Evolutionary conservation across 192 early-diverging fungal genomes (phyloP), one percentile per base, ranked within the genome.

Genomic region (Paraglomus occultum): DNA sequence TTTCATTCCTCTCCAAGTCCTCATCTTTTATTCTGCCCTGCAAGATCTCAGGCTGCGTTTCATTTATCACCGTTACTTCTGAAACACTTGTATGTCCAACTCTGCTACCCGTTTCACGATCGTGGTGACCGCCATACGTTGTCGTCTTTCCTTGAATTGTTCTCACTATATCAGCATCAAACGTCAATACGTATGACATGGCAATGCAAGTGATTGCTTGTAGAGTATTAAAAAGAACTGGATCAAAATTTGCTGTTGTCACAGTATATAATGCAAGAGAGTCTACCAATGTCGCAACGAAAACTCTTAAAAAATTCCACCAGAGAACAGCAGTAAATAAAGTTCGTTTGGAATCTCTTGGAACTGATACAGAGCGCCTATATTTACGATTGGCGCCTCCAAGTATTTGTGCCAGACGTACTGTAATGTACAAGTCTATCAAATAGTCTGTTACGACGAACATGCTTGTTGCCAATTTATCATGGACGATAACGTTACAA

Each of bases 141-240:
- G 31, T 31, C 3, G 31, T 51, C 31, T 31, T 31, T 38, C 64
- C 64, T 31, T 65, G 48, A 39, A 65, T 65, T 39, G 42, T 50
- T 49, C 51, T 65, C 49, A 65, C 64, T 10, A 65, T 65, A 40
- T 65, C 64, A 31, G 64, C 64, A 42, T 65, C 64, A 51, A 65
- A 46, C 5, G 64, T 65, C 10, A 65, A 51, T 51, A 65, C 49
- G 51, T 65, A 65, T 20, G 31, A 31, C 31, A 31, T 31, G 31
- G 31, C 31, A 31, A 31, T 31, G 31, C 31, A 31, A 31, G 3
- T 3, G 31, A 31, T 31, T 31, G 31, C 31, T 31, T 31, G 31
- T 31, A 31, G 31, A 31, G 31, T 31, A 31, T 31, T 31, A 31
- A 31, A 31, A 31, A 31, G 31, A 31, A 31, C 31, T 31, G 1